A percentile compares a stretch with the other conserved stretches of the same genome.
phyloP scores from a whole-genome alignment of 768 basidiomycete genomes.

The Amanita inopinata region DNA sequence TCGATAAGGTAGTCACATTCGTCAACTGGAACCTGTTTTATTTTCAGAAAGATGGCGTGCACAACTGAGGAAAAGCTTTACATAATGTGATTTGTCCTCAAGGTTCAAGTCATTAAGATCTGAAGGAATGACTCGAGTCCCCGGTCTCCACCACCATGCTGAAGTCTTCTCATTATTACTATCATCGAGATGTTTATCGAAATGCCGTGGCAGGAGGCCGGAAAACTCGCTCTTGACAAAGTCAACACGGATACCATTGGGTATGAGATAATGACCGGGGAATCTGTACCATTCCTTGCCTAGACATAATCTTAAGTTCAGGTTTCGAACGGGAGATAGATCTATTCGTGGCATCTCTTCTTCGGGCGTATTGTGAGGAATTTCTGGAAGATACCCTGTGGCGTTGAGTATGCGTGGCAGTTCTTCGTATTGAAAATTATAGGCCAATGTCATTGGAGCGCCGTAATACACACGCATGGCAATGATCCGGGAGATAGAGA shows the following conservation, averaged over 20 bases:
- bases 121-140: conserved; percentile 48
- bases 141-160: conserved; percentile 45
- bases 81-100: conserved; percentile 72
- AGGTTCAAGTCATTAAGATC: conserved; percentile 85
- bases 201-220: conserved; percentile 82
- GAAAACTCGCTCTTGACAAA: conserved; percentile 91
- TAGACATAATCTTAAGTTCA: conserved; percentile 72
- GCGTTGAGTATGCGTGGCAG: conserved; percentile 74
- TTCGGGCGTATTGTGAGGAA: conserved; percentile 24
- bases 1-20: conserved; percentile 89
- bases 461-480: conserved; percentile 89
- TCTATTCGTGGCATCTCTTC: conserved; percentile 47
- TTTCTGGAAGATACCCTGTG: conserved; percentile 51
- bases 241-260: conserved; percentile 70
- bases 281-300: conserved; percentile 97
- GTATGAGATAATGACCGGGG: conserved; percentile 83
- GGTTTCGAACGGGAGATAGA: conserved; percentile 53
- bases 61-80: conserved; percentile 23
- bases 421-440: conserved; percentile 66
- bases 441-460: conserved; percentile 66
- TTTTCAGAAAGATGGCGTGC: conserved; percentile 4
- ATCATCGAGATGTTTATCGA: conserved; percentile 34
- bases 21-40: conserved; percentile 49
- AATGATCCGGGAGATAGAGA: conserved; percentile 73
- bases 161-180: conserved; percentile 13